These are phyloP conservation scores for Apophysomyces variabilis DNA, from an alignment of 371 early-diverging fungal species.

Conservation along the genomic window DNA sequence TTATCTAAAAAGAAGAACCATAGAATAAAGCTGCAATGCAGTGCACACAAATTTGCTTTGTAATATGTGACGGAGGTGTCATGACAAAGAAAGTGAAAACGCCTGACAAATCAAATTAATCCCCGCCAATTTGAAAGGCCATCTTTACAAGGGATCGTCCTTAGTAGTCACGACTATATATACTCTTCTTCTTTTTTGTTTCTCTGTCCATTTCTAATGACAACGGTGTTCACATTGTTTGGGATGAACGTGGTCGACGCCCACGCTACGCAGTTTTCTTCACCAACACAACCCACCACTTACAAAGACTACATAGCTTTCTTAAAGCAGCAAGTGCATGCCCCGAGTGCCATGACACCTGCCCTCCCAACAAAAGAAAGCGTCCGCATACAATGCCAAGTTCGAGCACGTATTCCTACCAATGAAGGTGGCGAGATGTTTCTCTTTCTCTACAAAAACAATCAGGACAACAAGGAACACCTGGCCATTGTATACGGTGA, in stretches of 20 bases:
- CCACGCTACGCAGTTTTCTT: slow-evolving; percentile 12
- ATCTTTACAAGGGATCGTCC: too few relatives aligned
- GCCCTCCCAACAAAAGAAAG: slow-evolving; percentile 26
- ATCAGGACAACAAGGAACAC: slow-evolving; percentile 88
- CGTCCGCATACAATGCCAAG: slow-evolving; percentile 67
- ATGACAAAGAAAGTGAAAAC: too few relatives aligned
- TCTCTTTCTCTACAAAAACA: slow-evolving; percentile 86
- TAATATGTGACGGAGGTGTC: too few relatives aligned
- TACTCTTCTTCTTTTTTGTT: too few relatives aligned
- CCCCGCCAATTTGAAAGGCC: too few relatives aligned
- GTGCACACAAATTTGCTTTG: too few relatives aligned
- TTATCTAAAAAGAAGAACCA: too few relatives aligned
- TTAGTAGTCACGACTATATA: too few relatives aligned
- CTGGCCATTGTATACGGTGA: slow-evolving; percentile 93
- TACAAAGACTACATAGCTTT: slow-evolving; percentile 52
- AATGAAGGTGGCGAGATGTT: slow-evolving; percentile 83
- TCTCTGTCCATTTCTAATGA: slow-evolving; percentile 13
- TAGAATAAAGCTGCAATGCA: too few relatives aligned
- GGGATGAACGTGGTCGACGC: slow-evolving; percentile 56
- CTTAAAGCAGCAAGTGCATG: slow-evolving; percentile 50
- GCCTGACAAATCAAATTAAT: too few relatives aligned
- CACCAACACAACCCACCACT: slow-evolving; percentile 36
- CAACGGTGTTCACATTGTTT: slow-evolving; percentile 52
- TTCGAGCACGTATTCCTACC: slow-evolving; percentile 88
- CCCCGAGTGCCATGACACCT: slow-evolving; percentile 51